phyloP scores from a whole-genome alignment of 768 basidiomycete genomes.

The Tephrocybe sp. region DNA sequence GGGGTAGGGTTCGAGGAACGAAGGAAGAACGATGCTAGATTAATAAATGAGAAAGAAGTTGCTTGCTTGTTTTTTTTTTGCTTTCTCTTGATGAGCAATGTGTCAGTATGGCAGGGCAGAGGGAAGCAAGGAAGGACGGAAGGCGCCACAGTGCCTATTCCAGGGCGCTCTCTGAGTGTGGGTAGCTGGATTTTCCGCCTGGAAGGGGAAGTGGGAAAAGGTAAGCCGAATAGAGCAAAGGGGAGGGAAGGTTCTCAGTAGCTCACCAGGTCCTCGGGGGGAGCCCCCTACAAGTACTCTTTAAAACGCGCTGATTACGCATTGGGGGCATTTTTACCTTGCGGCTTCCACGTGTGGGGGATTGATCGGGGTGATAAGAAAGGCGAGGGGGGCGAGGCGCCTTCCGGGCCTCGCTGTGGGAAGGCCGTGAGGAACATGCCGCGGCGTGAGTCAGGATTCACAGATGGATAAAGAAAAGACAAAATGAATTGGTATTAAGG shows the following conservation, averaged over 20 bases:
- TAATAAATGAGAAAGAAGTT: too few relatives aligned
- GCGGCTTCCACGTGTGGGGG: slow-evolving; percentile 45
- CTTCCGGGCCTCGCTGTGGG: slow-evolving; percentile 12
- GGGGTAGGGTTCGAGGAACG: too few relatives aligned
- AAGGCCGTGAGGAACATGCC: slow-evolving; percentile 12
- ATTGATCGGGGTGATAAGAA: slow-evolving; percentile 31
- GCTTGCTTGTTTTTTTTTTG: too few relatives aligned
- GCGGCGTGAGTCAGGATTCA: slow-evolving; percentile 2
- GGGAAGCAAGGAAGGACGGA: not conserved
- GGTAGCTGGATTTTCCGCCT: slow-evolving; percentile 11
- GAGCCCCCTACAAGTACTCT: slow-evolving; percentile 2
- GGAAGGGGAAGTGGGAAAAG: slow-evolving; percentile 8
- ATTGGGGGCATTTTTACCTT: slow-evolving; percentile 31
- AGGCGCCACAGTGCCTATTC: slow-evolving; percentile 8
- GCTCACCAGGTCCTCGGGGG: too few relatives aligned
- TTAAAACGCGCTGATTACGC: slow-evolving; percentile 19
- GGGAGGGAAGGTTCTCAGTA: not conserved
- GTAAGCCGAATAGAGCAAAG: slow-evolving; percentile 3
- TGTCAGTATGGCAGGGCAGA: not conserved
- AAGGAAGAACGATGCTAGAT: too few relatives aligned
- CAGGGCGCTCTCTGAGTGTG: slow-evolving; percentile 1
- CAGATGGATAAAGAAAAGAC: slow-evolving; percentile 2
- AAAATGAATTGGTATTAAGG: slow-evolving; percentile 3
- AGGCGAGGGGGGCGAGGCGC: slow-evolving; percentile 16
- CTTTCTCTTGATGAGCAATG: too few relatives aligned